Conservation (phyloP, 768 basidiomycete genomes). For the Mycena epipterygia region DNA sequence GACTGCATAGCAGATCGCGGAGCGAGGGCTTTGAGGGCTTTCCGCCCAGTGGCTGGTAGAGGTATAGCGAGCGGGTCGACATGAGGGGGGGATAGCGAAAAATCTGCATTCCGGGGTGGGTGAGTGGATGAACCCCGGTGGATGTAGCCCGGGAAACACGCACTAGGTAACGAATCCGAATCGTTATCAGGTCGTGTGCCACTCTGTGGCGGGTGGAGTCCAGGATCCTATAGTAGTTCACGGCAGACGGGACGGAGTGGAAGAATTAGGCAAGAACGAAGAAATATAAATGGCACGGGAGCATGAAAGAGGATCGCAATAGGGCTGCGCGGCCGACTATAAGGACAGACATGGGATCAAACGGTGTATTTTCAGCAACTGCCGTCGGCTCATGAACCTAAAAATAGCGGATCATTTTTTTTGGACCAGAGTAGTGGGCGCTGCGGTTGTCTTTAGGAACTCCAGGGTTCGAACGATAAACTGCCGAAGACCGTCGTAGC, state of each 20-base stretch:
- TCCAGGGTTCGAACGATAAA: too few relatives aligned
- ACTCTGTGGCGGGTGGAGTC: background rate
- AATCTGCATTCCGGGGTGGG: constrained; percentile 7
- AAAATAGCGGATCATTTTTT: background rate
- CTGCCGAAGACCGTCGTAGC: background rate
- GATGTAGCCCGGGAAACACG: background rate
- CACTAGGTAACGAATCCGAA: background rate
- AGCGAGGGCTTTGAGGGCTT: constrained; percentile 2
- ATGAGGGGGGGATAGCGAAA: background rate
- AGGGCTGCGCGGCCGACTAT: constrained; percentile 17
- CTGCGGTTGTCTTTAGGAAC: background rate
- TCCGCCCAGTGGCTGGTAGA: constrained; percentile 12
- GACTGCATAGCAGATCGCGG: constrained; percentile 17
- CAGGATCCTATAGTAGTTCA: background rate
- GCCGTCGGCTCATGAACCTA: background rate
- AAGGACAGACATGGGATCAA: constrained; percentile 10
- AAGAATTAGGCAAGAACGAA: background rate
- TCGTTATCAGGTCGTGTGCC: constrained; percentile 10
- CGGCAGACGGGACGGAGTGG: background rate
- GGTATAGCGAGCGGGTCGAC: constrained; percentile 12
- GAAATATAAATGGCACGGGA: background rate
- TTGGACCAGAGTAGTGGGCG: background rate
- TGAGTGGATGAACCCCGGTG: background rate
- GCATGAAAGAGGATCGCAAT: background rate
- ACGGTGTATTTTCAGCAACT: background rate